Evolutionary conservation across 768 basidiomycete species (phyloP).

Genomic region (Rhizopogon vesiculosus): DNA sequence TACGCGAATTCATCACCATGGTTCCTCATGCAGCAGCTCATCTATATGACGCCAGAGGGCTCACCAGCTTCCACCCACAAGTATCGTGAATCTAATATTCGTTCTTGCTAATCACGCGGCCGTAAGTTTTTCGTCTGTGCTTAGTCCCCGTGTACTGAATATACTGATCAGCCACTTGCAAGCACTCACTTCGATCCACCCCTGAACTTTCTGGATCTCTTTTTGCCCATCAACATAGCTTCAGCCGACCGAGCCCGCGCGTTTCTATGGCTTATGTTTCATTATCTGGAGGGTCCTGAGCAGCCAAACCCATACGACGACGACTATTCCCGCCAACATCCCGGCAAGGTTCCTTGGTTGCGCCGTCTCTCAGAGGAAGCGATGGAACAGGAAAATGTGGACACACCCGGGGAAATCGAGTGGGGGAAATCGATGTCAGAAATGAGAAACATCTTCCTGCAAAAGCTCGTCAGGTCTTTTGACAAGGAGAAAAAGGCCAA

Average conservation of each 20-base stretch:
- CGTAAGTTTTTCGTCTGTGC: conserved; percentile 37
- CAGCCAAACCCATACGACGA: conserved; percentile 74
- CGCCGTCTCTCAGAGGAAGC: conserved; percentile 52
- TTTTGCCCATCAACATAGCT: conserved; percentile 69
- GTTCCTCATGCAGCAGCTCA: conserved; percentile 5
- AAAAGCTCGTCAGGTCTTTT: conserved; percentile 55
- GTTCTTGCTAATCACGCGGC: conserved; percentile 75
- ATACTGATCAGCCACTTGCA: conserved; percentile 45
- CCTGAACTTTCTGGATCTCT: conserved; percentile 79
- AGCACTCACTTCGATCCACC: conserved; percentile 69
- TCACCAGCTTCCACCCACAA: conserved; percentile 72
- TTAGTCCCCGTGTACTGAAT: conserved; percentile 7
- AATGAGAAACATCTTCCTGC: conserved; percentile 66
- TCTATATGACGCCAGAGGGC: conserved; percentile 36
- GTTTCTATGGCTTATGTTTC: conserved; percentile 81
- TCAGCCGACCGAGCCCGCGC: conserved; percentile 71
- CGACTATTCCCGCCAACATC: conserved; percentile 50
- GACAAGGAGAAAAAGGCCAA: conserved; percentile 49
- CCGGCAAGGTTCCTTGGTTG: conserved; percentile 62
- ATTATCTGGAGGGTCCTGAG: conserved; percentile 69
- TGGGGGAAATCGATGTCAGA: conserved; percentile 76
- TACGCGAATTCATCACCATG: conserved; percentile 30
- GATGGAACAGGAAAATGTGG: conserved; percentile 65
- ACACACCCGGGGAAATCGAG: conserved; percentile 69
- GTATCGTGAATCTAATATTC: conserved; percentile 83